Percentiles rank a stretch among this genome's conserved stretches.
These are phyloP conservation scores for Kwoniella sp. DNA, from an alignment of 768 basidiomycete species.

Conservation along the genomic window DNA sequence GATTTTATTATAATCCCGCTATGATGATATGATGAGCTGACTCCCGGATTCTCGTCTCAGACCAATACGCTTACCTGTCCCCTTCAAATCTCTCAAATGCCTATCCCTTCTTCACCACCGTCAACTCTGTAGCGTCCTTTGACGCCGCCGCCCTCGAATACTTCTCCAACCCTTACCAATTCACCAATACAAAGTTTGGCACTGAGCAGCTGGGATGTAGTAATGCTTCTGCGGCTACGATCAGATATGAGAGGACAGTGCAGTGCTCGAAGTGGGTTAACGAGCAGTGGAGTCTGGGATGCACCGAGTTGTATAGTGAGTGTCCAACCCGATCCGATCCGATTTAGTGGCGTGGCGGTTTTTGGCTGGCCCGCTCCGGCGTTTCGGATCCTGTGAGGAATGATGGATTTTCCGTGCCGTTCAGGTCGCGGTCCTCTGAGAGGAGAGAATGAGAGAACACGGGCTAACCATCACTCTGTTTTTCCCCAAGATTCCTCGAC, in stretches of 20 bases:
- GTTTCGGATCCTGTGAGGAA: too few relatives aligned
- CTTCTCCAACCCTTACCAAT: conserved; percentile 49
- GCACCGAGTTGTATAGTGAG: conserved; percentile 49
- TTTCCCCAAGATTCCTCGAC: conserved; percentile 40
- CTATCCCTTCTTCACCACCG: conserved; percentile 49
- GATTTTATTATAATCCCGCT: too few relatives aligned
- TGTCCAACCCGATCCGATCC: too few relatives aligned
- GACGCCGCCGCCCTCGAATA: conserved; percentile 50
- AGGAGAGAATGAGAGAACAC: too few relatives aligned
- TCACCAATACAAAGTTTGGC: conserved; percentile 45
- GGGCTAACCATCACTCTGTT: too few relatives aligned
- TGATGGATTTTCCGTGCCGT: too few relatives aligned
- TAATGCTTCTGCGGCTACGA: conserved; percentile 43
- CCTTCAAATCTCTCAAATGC: conserved; percentile 50
- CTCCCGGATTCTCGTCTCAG: not conserved
- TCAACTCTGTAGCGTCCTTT: conserved; percentile 45
- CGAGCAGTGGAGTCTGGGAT: conserved; percentile 39
- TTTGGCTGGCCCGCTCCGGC: not conserved
- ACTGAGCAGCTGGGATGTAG: conserved; percentile 50
- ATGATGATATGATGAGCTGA: too few relatives aligned
- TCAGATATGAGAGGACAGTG: conserved; percentile 53
- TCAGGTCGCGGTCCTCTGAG: too few relatives aligned
- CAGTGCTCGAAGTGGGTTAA: conserved; percentile 54
- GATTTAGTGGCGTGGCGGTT: too few relatives aligned
- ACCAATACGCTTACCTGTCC: conserved; percentile 45